phyloP scores from a whole-genome alignment of 2,329 filamentous ascomycete genomes.

The Metarhizium brunneum region DNA sequence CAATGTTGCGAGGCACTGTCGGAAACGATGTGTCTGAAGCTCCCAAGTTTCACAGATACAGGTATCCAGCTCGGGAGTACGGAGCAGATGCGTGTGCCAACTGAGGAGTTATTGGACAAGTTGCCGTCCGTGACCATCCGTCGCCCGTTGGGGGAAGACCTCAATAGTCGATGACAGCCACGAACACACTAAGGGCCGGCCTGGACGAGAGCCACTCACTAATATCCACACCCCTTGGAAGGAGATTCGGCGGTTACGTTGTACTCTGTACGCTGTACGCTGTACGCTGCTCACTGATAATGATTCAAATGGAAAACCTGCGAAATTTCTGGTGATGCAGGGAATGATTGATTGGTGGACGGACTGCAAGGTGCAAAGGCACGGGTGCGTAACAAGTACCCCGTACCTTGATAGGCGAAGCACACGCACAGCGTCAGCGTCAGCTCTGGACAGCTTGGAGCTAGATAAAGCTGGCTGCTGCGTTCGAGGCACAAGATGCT shows the following conservation, averaged over 20 bases:
- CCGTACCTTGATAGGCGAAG: too few relatives aligned
- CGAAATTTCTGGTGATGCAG: too few relatives aligned
- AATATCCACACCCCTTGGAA: neutral
- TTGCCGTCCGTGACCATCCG: neutral
- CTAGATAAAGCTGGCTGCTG: too few relatives aligned
- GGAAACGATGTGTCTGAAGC: neutral
- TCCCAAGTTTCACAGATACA: neutral
- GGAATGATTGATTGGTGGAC: too few relatives aligned
- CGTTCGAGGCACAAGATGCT: too few relatives aligned
- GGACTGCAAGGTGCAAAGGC: too few relatives aligned
- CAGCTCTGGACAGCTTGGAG: too few relatives aligned
- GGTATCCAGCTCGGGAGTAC: neutral
- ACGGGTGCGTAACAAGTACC: too few relatives aligned
- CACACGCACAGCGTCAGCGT: too few relatives aligned
- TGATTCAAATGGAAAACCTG: neutral
- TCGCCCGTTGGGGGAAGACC: neutral
- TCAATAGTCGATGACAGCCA: neutral
- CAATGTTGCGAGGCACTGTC: neutral
- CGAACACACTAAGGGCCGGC: neutral
- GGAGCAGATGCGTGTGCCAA: neutral
- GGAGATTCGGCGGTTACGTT: neutral
- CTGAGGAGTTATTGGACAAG: neutral
- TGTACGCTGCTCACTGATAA: neutral
- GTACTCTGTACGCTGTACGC: too few relatives aligned
- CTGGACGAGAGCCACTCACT: neutral